Percentiles rank a stretch among this genome's conserved stretches.
Conservation (phyloP, 169 alveolate genomes). For the Toxoplasma gondii region DNA sequence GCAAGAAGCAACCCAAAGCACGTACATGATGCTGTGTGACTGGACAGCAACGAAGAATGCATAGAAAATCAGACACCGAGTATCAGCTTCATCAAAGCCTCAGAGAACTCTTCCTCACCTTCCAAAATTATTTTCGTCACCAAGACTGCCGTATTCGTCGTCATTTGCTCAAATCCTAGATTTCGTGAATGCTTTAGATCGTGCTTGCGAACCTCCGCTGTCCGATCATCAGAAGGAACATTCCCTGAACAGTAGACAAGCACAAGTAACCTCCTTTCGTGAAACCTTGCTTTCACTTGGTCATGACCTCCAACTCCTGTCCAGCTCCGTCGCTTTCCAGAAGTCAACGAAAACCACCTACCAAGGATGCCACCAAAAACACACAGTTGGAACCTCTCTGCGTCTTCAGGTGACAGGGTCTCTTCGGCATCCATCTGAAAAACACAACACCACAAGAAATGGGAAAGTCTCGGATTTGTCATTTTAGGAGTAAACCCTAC, state of each 20-base stretch:
- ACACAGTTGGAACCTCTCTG: constrained; percentile 47
- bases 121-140: constrained; percentile 71
- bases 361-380: constrained; percentile 58
- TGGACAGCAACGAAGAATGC: neutral
- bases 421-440: constrained; percentile 57
- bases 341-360: neutral
- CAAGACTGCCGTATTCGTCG: constrained; percentile 74
- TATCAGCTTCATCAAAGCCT: neutral
- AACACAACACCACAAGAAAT: neutral
- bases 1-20: neutral
- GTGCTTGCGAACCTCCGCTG: constrained; percentile 70
- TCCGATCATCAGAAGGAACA: constrained; percentile 75
- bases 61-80: too few relatives aligned
- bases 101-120: constrained; percentile 9
- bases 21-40: neutral
- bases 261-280: neutral
- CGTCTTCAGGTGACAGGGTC: constrained; percentile 55
- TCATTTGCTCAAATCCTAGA: constrained; percentile 73
- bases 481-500: too few relatives aligned
- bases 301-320: neutral
- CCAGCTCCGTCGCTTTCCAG: neutral
- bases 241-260: constrained; percentile 55
- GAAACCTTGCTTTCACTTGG: neutral
- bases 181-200: constrained; percentile 64
- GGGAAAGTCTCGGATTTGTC: too few relatives aligned